Conservation (phyloP, 2,329 filamentous ascomycete species). For the Alternaria sp. region DNA sequence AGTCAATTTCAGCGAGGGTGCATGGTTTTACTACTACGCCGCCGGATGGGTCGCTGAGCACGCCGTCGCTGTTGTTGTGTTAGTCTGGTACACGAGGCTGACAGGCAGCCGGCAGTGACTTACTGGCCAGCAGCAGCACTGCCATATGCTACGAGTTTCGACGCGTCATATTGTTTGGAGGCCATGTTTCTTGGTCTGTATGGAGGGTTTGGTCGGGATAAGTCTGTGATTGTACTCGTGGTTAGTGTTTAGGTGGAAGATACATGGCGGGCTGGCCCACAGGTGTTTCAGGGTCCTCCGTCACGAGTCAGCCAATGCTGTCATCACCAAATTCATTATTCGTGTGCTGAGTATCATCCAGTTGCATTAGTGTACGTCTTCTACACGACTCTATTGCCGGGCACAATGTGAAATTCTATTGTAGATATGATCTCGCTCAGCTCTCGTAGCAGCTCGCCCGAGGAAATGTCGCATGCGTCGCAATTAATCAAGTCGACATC, state of each 20-base stretch:
- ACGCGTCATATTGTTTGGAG: slow-evolving; percentile 60
- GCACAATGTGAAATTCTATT: background rate
- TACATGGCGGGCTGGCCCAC: slow-evolving; percentile 9
- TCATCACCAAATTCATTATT: slow-evolving; percentile 11
- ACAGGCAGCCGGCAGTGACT: slow-evolving; percentile 49
- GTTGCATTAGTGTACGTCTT: background rate
- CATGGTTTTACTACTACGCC: slow-evolving; percentile 94
- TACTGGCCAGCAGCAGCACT: slow-evolving; percentile 86
- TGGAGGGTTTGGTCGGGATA: slow-evolving; percentile 5
- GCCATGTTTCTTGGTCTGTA: slow-evolving; percentile 36
- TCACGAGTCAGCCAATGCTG: slow-evolving; percentile 21
- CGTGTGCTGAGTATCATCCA: background rate
- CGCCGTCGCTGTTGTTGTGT: slow-evolving; percentile 73
- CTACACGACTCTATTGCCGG: background rate
- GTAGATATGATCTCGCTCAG: background rate
- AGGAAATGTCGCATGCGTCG: background rate
- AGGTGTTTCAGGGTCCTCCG: slow-evolving; percentile 20
- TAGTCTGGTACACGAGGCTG: slow-evolving; percentile 5
- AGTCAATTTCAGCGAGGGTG: slow-evolving; percentile 81
- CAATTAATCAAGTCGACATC: background rate
- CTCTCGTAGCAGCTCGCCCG: background rate
- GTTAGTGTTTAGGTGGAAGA: slow-evolving; percentile 3
- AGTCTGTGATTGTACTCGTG: background rate
- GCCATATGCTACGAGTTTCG: slow-evolving; percentile 71
- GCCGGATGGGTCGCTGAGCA: slow-evolving; percentile 82